Evolutionary conservation across 176 grass and related monocot species (phyloP).

Genomic region (Eleusine indica): DNA sequence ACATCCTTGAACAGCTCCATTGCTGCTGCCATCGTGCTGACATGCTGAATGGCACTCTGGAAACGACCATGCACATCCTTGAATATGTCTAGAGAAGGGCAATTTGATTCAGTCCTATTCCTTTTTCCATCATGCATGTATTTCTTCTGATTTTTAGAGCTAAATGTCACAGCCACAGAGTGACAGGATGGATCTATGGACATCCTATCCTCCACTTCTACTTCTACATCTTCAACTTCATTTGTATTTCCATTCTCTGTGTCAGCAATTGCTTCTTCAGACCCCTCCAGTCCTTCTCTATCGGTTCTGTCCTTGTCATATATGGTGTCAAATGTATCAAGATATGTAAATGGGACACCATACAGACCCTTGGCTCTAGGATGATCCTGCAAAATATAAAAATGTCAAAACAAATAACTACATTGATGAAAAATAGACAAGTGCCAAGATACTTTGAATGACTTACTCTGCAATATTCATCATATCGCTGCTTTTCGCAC

Average conservation of each 20-base stretch:
- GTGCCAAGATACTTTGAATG: neutral
- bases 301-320: conserved; percentile 44
- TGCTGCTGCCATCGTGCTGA: conserved; percentile 29
- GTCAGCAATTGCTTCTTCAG: conserved; percentile 37
- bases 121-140: conserved; percentile 28
- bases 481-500: conserved; percentile 41
- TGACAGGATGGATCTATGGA: conserved; percentile 15
- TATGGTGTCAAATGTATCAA: conserved; percentile 46
- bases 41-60: conserved; percentile 29
- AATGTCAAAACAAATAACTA: conserved; percentile 7
- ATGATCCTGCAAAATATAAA: conserved; percentile 49
- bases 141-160: conserved; percentile 24
- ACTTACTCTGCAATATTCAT: conserved; percentile 42
- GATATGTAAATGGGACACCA: conserved; percentile 41
- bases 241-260: conserved; percentile 42
- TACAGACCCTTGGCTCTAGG: conserved; percentile 52
- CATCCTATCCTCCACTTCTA: conserved; percentile 9
- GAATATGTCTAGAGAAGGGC: neutral
- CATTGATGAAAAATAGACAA: neutral
- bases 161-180: conserved; percentile 23
- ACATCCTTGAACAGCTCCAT: conserved; percentile 54
- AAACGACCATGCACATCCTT: conserved; percentile 41
- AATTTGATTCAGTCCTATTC: conserved; percentile 30
- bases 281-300: conserved; percentile 39
- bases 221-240: conserved; percentile 40